A percentile compares a stretch with the other conserved stretches of the same genome.
These are phyloP conservation scores for Blastobotrys americana DNA, from an alignment of 805 yeast species.

Conservation along the genomic window DNA sequence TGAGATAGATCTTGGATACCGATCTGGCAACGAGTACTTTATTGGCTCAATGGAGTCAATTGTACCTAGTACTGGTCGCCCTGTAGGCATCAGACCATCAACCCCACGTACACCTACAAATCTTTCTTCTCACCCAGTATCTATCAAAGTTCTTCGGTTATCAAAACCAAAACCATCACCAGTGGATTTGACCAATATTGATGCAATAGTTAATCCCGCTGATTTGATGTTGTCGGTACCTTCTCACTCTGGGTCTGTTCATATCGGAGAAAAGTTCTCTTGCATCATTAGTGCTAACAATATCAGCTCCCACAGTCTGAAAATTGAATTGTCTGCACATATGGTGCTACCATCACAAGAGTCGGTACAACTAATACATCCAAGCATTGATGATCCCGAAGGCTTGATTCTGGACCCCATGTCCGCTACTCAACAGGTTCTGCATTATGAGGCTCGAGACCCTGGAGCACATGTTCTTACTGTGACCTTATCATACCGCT, in stretches of 20 bases:
- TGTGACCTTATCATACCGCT: slow-evolving; percentile 20
- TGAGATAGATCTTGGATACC: too few species aligned
- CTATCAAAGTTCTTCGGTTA: slow-evolving; percentile 26
- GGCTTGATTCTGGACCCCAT: slow-evolving; percentile 3
- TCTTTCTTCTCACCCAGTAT: slow-evolving; percentile 15
- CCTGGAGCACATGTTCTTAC: slow-evolving; percentile 25
- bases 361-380: slow-evolving; percentile 9
- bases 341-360: slow-evolving; percentile 16
- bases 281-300: slow-evolving; percentile 20
- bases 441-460: slow-evolving; percentile 22
- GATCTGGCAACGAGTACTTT: too few species aligned
- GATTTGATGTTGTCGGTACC: slow-evolving; percentile 20
- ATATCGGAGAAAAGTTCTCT: slow-evolving; percentile 29
- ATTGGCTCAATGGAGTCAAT: too few species aligned
- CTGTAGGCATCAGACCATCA: too few species aligned
- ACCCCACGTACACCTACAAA: neutral
- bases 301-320: slow-evolving; percentile 1
- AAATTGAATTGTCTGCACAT: slow-evolving; percentile 13
- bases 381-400: slow-evolving; percentile 5
- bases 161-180: slow-evolving; percentile 25
- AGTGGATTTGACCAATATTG: slow-evolving; percentile 13
- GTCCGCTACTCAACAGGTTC: slow-evolving; percentile 10
- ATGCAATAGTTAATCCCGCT: slow-evolving; percentile 6
- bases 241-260: slow-evolving; percentile 23
- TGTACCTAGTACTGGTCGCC: too few species aligned